A percentile compares a stretch with the other conserved stretches of the same genome.
Evolutionary conservation across 805 yeast genomes (phyloP).

Genomic region (Candida koratica): DNA sequence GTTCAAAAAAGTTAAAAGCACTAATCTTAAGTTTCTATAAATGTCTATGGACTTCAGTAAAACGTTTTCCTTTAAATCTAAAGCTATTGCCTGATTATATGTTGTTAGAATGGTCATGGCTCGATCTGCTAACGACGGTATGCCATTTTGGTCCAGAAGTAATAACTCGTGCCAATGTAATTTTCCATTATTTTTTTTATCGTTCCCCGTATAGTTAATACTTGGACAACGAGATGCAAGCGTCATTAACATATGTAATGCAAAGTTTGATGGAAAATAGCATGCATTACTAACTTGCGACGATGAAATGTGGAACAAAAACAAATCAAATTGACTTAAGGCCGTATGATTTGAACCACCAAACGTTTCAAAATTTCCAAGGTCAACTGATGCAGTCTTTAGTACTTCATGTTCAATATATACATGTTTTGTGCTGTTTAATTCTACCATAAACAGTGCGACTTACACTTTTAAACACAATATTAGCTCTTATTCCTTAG

Average conservation of each 20-base stretch:
- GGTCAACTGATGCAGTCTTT: constrained; percentile 1
- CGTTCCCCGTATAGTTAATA: constrained; percentile 21
- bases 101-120: constrained; percentile 2
- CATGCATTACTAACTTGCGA: not conserved
- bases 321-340: constrained; percentile 10
- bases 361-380: constrained; percentile 6
- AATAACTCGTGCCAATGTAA: constrained; percentile 4
- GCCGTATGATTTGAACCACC: constrained; percentile 7
- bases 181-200: not conserved
- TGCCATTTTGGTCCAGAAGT: not conserved
- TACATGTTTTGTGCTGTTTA: not conserved
- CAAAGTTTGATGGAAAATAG: not conserved
- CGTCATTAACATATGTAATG: constrained; percentile 24
- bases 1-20: constrained; percentile 1
- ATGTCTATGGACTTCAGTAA: not conserved
- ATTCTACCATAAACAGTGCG: not conserved
- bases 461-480: too few relatives aligned
- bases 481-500: too few relatives aligned
- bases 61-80: not conserved
- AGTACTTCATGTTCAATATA: constrained; percentile 6
- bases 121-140: constrained; percentile 10
- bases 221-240: constrained; percentile 26
- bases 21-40: not conserved
- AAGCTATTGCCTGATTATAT: constrained; percentile 1
- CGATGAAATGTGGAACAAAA: constrained; percentile 6